Conservation (phyloP, 2,329 filamentous ascomycete species). For the Alternaria triticimaculans region DNA sequence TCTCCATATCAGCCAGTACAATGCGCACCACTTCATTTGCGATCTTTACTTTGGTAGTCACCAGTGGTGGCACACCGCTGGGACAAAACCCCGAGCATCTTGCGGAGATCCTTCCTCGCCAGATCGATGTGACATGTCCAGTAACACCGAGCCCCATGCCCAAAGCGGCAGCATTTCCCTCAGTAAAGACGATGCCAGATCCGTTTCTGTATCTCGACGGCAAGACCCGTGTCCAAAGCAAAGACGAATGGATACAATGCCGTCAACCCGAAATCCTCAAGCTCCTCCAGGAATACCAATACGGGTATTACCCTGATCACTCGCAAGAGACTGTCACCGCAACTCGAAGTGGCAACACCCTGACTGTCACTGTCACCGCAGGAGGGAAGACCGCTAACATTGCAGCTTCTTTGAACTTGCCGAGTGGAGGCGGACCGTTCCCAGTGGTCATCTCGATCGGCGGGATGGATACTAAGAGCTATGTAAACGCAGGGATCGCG, state of each 20-base stretch:
- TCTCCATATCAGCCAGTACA: too few species aligned
- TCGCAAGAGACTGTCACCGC: constrained; percentile 56
- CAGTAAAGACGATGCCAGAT: constrained; percentile 50
- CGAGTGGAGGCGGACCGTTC: constrained; percentile 50
- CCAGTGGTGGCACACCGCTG: constrained; percentile 16
- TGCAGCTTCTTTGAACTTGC: constrained; percentile 53
- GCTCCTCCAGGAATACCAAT: constrained; percentile 60
- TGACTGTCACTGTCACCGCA: constrained; percentile 53
- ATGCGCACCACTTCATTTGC: constrained; percentile 21
- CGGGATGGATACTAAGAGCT: constrained; percentile 57
- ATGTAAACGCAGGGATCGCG: constrained; percentile 57
- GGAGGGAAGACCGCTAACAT: constrained; percentile 56
- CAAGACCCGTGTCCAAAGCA: constrained; percentile 52
- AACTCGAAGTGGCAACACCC: constrained; percentile 54
- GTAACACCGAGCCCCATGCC: constrained; percentile 35
- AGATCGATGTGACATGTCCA: constrained; percentile 35
- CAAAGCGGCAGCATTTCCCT: constrained; percentile 28
- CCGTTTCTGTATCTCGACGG: constrained; percentile 56
- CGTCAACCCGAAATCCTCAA: constrained; percentile 59
- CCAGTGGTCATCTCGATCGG: constrained; percentile 59
- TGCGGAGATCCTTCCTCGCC: constrained; percentile 23
- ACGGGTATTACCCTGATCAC: constrained; percentile 60
- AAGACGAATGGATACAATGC: constrained; percentile 58
- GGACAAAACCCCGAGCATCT: constrained; percentile 2
- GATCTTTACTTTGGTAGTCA: constrained; percentile 9